A percentile compares a stretch with the other conserved stretches of the same genome.
phyloP scores from a whole-genome alignment of 371 early-diverging fungal species.

The Mucor saturninus region DNA sequence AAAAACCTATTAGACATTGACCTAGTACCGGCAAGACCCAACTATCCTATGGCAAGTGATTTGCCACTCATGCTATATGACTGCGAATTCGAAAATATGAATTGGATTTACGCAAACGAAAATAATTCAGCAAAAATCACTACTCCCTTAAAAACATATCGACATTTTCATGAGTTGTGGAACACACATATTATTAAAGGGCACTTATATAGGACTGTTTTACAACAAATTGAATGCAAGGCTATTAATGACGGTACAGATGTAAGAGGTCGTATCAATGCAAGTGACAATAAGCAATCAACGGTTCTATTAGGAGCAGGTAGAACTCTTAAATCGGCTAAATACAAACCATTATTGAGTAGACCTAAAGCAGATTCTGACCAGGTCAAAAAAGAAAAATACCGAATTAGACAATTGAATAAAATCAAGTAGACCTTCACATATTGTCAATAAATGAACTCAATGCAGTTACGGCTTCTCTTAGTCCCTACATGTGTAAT shows the following conservation, averaged over 20 bases:
- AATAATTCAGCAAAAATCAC: conserved; percentile 5
- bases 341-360: conserved; percentile 34
- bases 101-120: conserved; percentile 55
- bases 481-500: too few relatives aligned
- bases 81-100: conserved; percentile 72
- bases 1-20: conserved; percentile 39
- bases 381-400: conserved; percentile 51
- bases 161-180: conserved; percentile 57
- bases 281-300: not conserved
- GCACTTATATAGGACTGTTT: conserved; percentile 38
- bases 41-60: conserved; percentile 75
- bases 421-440: conserved; percentile 11
- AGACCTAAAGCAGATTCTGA: conserved; percentile 48
- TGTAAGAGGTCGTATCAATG: not conserved
- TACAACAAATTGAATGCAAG: conserved; percentile 6
- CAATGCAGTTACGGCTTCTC: too few relatives aligned
- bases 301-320: conserved; percentile 47
- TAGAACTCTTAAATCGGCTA: conserved; percentile 18
- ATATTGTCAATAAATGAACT: too few relatives aligned
- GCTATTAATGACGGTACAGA: not conserved
- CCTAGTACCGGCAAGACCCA: conserved; percentile 40
- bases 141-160: conserved; percentile 40
- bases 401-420: conserved; percentile 36
- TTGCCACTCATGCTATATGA: conserved; percentile 87
- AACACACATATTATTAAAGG: conserved; percentile 50